phyloP scores from a whole-genome alignment of 306 rosid species.

The Abrus precatorius region DNA sequence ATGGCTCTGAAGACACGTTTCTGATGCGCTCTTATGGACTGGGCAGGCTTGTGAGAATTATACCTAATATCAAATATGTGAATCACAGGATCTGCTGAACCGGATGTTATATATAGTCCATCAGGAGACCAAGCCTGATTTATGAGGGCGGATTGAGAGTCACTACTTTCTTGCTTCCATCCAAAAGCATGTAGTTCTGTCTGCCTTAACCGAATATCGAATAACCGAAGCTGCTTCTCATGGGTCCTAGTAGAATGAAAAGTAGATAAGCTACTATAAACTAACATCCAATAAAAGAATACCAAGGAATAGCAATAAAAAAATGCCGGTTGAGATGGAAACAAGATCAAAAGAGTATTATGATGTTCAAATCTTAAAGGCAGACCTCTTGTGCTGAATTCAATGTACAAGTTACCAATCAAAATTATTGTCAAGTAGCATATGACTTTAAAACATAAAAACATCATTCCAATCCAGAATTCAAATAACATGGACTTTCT shows the following conservation, averaged over 20 bases:
- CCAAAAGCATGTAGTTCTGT: conserved; percentile 93
- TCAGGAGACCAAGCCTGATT: conserved; percentile 99
- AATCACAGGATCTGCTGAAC: conserved; percentile 89
- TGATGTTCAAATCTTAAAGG: conserved; percentile 35
- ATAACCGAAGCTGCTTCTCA: conserved; percentile 90
- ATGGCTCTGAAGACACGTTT: conserved; percentile 95
- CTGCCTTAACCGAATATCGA: conserved; percentile 81
- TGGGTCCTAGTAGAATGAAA: conserved; percentile 67
- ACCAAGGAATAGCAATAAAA: conserved; percentile 18
- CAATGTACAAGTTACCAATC: conserved; percentile 22
- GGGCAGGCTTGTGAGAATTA: conserved; percentile 74
- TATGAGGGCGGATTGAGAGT: conserved; percentile 94
- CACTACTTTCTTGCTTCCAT: conserved; percentile 99
- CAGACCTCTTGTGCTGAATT: conserved; percentile 18
- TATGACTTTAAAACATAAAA: conserved; percentile 3
- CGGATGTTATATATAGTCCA: conserved; percentile 85
- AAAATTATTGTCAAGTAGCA: conserved; percentile 20
- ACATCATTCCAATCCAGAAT: conserved; percentile 3
- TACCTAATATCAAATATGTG: conserved; percentile 94
- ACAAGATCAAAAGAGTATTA: conserved; percentile 11
- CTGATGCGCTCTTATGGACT: conserved; percentile 86
- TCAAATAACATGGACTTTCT: conserved; percentile 13
- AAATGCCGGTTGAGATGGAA: conserved; percentile 18
- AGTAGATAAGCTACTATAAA: conserved; percentile 8
- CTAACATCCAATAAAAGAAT: conserved; percentile 21